These are phyloP conservation scores for Komagataella mondaviorum DNA, from an alignment of 805 yeast genomes.

Conservation along the genomic window DNA sequence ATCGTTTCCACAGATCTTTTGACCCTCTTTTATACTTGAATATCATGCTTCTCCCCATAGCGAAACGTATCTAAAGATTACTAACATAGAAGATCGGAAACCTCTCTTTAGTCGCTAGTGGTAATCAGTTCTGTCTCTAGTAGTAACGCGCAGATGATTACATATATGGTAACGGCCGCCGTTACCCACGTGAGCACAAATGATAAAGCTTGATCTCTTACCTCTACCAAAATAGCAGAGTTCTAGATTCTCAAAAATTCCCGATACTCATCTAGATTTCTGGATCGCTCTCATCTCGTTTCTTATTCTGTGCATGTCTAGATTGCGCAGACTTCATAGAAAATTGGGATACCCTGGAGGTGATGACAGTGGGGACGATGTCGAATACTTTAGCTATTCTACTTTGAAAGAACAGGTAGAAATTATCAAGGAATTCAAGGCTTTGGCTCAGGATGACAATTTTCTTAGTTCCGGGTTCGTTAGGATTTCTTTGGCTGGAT, in stretches of 20 bases:
- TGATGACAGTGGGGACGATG: neutral
- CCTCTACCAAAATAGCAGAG: neutral
- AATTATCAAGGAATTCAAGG: conserved; percentile 7
- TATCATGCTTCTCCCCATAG: neutral
- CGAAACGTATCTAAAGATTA: neutral
- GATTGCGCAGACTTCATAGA: neutral
- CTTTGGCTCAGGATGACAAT: neutral
- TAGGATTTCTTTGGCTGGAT: conserved; percentile 5
- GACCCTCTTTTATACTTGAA: neutral
- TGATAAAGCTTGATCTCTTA: neutral
- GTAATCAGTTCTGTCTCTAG: neutral
- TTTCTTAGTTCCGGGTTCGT: conserved; percentile 4
- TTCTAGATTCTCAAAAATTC: neutral
- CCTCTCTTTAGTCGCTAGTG: neutral
- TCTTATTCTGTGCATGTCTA: neutral
- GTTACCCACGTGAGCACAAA: neutral
- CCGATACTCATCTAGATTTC: neutral
- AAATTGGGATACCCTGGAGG: neutral
- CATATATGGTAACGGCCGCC: neutral
- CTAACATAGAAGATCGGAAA: neutral
- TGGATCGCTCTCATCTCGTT: neutral
- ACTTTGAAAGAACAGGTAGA: conserved; percentile 7
- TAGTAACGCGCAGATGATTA: neutral
- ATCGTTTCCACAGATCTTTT: neutral
- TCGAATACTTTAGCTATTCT: neutral